Evolutionary conservation across 805 yeast genomes (phyloP).

Genomic region (Metschnikowia peoriensis): DNA sequence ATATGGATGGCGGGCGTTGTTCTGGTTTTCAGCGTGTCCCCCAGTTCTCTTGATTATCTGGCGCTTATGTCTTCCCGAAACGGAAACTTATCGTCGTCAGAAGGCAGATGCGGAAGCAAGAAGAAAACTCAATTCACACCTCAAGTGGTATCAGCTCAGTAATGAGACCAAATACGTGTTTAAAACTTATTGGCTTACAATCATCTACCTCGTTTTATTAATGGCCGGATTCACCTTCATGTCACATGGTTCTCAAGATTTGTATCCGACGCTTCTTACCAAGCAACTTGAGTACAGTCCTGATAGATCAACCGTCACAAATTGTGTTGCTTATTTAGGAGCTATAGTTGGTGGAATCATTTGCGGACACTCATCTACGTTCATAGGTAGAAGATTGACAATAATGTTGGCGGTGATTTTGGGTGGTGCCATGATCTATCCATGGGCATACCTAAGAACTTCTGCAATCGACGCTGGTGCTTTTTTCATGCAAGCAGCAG

Average conservation of each 20-base stretch:
- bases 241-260: constrained; percentile 46
- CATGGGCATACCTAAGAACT: constrained; percentile 22
- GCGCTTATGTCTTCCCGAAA: constrained; percentile 59
- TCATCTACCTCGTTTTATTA: constrained; percentile 52
- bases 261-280: constrained; percentile 39
- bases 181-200: constrained; percentile 57
- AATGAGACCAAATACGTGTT: constrained; percentile 24
- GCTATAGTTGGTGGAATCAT: constrained; percentile 41
- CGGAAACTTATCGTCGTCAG: constrained; percentile 46
- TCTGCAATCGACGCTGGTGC: constrained; percentile 53
- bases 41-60: constrained; percentile 57
- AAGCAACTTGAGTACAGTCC: constrained; percentile 30
- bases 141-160: constrained; percentile 13
- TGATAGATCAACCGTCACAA: constrained; percentile 38
- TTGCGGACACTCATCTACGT: constrained; percentile 46
- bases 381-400: constrained; percentile 37
- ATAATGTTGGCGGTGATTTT: constrained; percentile 31
- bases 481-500: constrained; percentile 62
- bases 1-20: constrained; percentile 63
- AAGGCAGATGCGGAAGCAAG: constrained; percentile 13
- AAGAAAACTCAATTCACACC: constrained; percentile 8
- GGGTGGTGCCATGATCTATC: constrained; percentile 42
- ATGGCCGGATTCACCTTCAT: constrained; percentile 42
- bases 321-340: constrained; percentile 39
- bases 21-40: constrained; percentile 71